These are phyloP conservation scores for Calocera viscosa DNA, from an alignment of 768 basidiomycete genomes.

Conservation along the genomic window DNA sequence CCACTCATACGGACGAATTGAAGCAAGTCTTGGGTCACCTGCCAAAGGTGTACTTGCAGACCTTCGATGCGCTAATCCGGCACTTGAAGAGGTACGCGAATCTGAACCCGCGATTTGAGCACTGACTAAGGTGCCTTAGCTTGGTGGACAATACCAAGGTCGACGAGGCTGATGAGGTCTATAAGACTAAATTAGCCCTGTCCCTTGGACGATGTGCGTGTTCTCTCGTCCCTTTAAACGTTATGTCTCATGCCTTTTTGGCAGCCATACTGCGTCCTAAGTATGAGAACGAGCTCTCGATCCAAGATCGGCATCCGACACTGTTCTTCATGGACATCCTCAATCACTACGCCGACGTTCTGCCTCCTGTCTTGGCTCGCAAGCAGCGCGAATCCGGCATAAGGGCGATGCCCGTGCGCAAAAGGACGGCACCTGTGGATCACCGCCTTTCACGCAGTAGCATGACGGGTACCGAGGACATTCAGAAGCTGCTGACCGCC, in stretches of 20 bases:
- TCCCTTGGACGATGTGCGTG: slow-evolving; percentile 73
- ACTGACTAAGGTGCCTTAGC: slow-evolving; percentile 28
- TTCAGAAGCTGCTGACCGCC: slow-evolving; percentile 56
- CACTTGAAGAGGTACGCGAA: slow-evolving; percentile 57
- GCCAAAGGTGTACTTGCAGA: slow-evolving; percentile 67
- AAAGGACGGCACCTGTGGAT: slow-evolving; percentile 77
- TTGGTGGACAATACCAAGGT: slow-evolving; percentile 52
- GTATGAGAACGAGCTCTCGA: slow-evolving; percentile 66
- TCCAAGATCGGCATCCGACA: slow-evolving; percentile 82
- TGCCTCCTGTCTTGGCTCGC: slow-evolving; percentile 69
- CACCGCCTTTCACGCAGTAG: slow-evolving; percentile 73
- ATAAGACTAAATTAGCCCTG: slow-evolving; percentile 73
- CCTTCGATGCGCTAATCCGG: slow-evolving; percentile 61
- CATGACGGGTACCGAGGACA: slow-evolving; percentile 58
- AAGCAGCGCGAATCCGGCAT: slow-evolving; percentile 75
- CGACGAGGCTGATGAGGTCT: slow-evolving; percentile 67
- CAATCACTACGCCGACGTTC: slow-evolving; percentile 54
- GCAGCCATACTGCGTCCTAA: slow-evolving; percentile 72
- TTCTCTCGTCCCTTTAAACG: neutral
- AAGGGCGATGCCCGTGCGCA: slow-evolving; percentile 43
- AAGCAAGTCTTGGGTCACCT: slow-evolving; percentile 51
- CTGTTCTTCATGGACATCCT: slow-evolving; percentile 76
- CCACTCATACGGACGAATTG: slow-evolving; percentile 45
- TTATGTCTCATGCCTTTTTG: slow-evolving; percentile 12
- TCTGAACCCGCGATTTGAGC: slow-evolving; percentile 8